Evolutionary conservation across 1,284 basidiomycete species (phyloP), one percentile per base, ranked within the genome.

Genomic region (Flammula alnicola): DNA sequence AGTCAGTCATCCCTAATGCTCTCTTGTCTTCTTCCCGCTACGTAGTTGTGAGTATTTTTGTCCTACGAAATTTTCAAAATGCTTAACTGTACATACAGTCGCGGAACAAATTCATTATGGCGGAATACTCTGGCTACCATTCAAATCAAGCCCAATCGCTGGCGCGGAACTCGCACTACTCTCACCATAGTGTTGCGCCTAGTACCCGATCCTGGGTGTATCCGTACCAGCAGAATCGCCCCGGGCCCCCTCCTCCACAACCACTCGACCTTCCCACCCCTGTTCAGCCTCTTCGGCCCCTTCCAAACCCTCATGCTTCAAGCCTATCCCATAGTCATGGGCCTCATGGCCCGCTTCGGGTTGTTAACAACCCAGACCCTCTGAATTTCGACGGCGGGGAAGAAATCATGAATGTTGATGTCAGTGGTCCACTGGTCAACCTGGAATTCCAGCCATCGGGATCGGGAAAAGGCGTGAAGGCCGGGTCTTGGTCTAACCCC

Each of bases 121-220:
- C 25, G 30, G 44, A 45, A 14, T 36, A 45, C 14, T 16, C 8
- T 8, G 44, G 29, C 19, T 45, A 45, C 16, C 33, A 32, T 12
- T 27, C 42, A n/a, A 22, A 11, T 11, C 44, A 45, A 26, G 44
- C 32, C 6, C 22, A 33, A n/a, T 19, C 62, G 11, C 39, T 47
- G 25, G 57, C 59, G 3, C 55, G 60, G 26, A 60, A 58, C 27
- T 65, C 63, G 0, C 59, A 64, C 27, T 63, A 64, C 33, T 64
- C 63, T 37, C 62, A 63, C 41, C 43, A 55, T 32, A 61, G 55
- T 26, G 41, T 29, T 12, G 49, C 50, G 29, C 35, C 59, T 3
- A 67, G 63, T 42, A 67, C 65, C 5, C 54, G 56, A n/a, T 67
- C 65, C 3, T 68, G 67, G 67, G 61, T 65, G 6, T 47, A 61